A percentile compares a stretch with the other conserved stretches of the same genome.
phyloP scores from a whole-genome alignment of 352 stramenopile species.

The Pythium myriotylum region DNA sequence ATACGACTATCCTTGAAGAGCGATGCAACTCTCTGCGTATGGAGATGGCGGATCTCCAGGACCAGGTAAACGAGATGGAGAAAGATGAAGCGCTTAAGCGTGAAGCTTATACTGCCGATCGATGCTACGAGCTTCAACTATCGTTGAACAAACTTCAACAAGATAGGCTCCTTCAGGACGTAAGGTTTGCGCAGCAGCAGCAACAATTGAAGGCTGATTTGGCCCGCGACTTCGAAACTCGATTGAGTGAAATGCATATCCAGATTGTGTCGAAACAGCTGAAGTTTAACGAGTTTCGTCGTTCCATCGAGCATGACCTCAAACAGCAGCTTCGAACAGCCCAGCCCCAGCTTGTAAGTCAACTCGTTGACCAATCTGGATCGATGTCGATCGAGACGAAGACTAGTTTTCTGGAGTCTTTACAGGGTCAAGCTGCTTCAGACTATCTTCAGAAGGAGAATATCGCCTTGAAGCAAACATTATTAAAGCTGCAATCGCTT shows the following conservation, averaged over 20 bases:
- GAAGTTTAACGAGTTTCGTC: conserved; percentile 66
- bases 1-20: too few species aligned
- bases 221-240: conserved; percentile 54
- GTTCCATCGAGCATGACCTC: conserved; percentile 62
- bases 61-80: too few species aligned
- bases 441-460: conserved; percentile 66
- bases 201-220: conserved; percentile 50
- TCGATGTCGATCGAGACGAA: conserved; percentile 59
- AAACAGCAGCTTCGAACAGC: conserved; percentile 54
- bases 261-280: conserved; percentile 59
- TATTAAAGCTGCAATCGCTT: conserved; percentile 69
- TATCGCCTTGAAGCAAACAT: conserved; percentile 60
- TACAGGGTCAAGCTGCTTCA: conserved; percentile 46
- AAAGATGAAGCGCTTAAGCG: too few species aligned
- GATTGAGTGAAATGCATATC: conserved; percentile 51
- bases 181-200: conserved; percentile 38
- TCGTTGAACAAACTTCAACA: too few species aligned
- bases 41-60: too few species aligned
- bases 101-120: too few species aligned
- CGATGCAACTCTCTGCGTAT: too few species aligned
- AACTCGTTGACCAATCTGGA: conserved; percentile 64
- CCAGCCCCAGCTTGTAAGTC: conserved; percentile 54
- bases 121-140: too few species aligned
- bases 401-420: conserved; percentile 40
- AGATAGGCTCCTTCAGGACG: too few species aligned